phyloP scores from a whole-genome alignment of 2,329 filamentous ascomycete species.

The Penicillium sclerotigenum region DNA sequence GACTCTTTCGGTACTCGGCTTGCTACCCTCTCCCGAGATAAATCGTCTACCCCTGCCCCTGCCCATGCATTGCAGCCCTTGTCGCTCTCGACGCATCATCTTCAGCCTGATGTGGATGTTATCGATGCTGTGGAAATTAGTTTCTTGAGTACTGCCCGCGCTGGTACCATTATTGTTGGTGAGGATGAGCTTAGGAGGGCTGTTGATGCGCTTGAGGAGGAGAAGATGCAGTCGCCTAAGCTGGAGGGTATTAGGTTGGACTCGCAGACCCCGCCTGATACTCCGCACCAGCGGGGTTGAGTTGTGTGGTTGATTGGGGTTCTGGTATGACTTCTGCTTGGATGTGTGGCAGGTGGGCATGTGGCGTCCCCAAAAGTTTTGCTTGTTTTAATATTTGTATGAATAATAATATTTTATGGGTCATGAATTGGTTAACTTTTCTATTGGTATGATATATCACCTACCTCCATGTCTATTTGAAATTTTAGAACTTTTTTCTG shows the following conservation, averaged over 20 bases:
- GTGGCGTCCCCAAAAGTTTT: neutral
- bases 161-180: conserved; percentile 83
- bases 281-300: neutral
- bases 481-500: too few relatives aligned
- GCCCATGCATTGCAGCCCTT: neutral
- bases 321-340: neutral
- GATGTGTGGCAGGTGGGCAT: neutral
- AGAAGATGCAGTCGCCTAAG: neutral
- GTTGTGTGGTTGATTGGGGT: too few relatives aligned
- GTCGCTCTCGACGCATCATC: neutral
- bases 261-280: neutral
- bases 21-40: neutral
- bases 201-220: conserved; percentile 60
- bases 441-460: neutral
- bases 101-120: conserved; percentile 26
- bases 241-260: neutral
- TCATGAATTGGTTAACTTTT: neutral
- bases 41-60: neutral
- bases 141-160: conserved; percentile 83
- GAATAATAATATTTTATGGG: neutral
- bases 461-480: too few relatives aligned
- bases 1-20: conserved; percentile 19
- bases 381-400: neutral
- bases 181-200: conserved; percentile 71
- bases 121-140: conserved; percentile 67